Evolutionary conservation across 805 yeast species (phyloP).

Genomic region (Peterozyma xylosa): DNA sequence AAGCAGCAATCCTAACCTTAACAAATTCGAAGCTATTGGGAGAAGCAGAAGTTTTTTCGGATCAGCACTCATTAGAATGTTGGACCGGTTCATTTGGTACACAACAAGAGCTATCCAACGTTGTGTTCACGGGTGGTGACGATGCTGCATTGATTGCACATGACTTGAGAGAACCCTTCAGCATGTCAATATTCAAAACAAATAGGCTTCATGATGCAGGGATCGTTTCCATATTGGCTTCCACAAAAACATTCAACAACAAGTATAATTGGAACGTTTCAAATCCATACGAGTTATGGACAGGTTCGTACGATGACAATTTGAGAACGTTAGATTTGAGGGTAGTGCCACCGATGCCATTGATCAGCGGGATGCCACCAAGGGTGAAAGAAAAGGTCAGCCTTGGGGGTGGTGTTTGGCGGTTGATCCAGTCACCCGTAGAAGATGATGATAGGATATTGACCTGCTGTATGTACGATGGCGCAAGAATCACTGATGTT

Average conservation of each 20-base stretch:
- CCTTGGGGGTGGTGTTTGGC: slow-evolving; percentile 95
- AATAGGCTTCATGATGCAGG: slow-evolving; percentile 81
- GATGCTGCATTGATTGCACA: slow-evolving; percentile 72
- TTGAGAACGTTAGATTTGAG: slow-evolving; percentile 66
- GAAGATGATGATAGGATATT: slow-evolving; percentile 41
- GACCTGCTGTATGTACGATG: slow-evolving; percentile 93
- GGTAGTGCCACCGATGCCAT: slow-evolving; percentile 30
- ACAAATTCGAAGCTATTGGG: slow-evolving; percentile 10
- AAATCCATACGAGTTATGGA: slow-evolving; percentile 50
- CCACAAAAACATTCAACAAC: slow-evolving; percentile 29
- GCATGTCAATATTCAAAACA: slow-evolving; percentile 25
- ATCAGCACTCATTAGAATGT: slow-evolving; percentile 67
- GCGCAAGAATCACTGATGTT: slow-evolving; percentile 63
- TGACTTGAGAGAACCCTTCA: slow-evolving; percentile 43
- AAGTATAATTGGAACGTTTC: slow-evolving; percentile 29
- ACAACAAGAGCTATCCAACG: slow-evolving; percentile 39
- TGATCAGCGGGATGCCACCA: slow-evolving; percentile 47
- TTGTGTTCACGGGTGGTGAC: slow-evolving; percentile 86
- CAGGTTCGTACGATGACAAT: slow-evolving; percentile 90
- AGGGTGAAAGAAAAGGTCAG: slow-evolving; percentile 32
- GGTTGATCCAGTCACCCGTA: slow-evolving; percentile 58
- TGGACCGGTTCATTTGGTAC: slow-evolving; percentile 81
- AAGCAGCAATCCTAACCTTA: slow-evolving; percentile 34
- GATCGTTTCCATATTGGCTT: slow-evolving; percentile 69
- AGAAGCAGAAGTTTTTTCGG: slow-evolving; percentile 17